Evolutionary conservation across 257 asterid genomes (phyloP), one percentile per base, ranked within the genome.

Genomic region (Apocynum venetum): DNA sequence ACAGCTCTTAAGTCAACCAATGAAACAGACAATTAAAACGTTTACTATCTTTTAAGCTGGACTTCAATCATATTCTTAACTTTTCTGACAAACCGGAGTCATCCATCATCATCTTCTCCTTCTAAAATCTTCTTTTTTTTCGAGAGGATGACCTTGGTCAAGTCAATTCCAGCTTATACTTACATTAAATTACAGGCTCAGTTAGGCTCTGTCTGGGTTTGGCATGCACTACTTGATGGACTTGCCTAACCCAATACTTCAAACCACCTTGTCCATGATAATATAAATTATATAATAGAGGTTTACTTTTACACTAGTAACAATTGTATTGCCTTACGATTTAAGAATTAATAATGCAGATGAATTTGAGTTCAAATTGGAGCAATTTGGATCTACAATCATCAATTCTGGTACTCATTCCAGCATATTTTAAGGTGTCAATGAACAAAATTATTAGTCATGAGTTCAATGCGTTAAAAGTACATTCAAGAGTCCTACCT

Each of bases 1-100:
- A 40, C 7, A 64, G 69, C 31, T 53, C 17, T n/a, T 10, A 6
- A 81, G 55, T 81, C 69, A 56, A 65, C 66, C 46, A 1, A 76
- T 25, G 56, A 76, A 59, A 56, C 55, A 14, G 60, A 69, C 70
- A 35, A 77, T 44, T 75, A 3, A 1, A 20, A 41, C 43, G 69
- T n/a, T 36, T 76, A 25, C 49, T 1, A 35, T 17, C 51, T 64
- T 65, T 38, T 14, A 38, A 65, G 47, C 48, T 65, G 48, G 25
- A 43, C 14, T 65, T 5, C 51, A 17, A 53, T 36, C 79, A 25
- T 46, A 46, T 61, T 75, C 78, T 61, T 47, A 47, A 8, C 72
- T 44, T 47, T 75, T 43, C 71, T 12, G 11, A 19, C 52, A 57
- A 19, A 43, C 12, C 31, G 31, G 31, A 25, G 31, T 25, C 31